Evolutionary conservation across 129 eudicot genomes (phyloP), one percentile per base, ranked within the genome.

Genomic region (Tagetes patula): DNA sequence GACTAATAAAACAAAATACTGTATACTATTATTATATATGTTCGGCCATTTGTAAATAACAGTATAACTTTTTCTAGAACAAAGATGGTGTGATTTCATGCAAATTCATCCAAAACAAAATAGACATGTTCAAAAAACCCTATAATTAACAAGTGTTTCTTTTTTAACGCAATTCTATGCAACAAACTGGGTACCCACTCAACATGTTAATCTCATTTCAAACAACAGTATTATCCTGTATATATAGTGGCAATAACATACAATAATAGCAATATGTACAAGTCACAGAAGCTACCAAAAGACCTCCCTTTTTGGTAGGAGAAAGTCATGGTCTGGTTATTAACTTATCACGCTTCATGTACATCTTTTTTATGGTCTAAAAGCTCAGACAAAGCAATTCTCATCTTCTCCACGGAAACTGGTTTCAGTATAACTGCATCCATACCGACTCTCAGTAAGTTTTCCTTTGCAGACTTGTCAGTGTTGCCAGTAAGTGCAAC

Each of bases 401-500:
- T 90, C 97, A 95, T 90, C 71, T 91, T 95, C 80, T 95, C 97
- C 12, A 95, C 82, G 0, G 97, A 86, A 10, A 90, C 83, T 4
- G 97, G 99, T 72, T 95, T 95, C 46, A 90, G 55, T 62, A 94
- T 31, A 67, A 84, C 85, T 62, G 97, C 97, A 63, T 88, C 89
- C 88, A 94, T 86, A 47, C 97, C 97, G 8, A 73, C 89, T 73
- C 96, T 86, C 80, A 80, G n/a, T 52, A 96, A 82, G 68, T 76
- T 85, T 52, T 88, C 97, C 73, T 83, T 88, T 31, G 86, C 81
- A 1, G 70, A 53, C 68, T 74, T 85, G 43, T 95, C 97, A 0
- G 88, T 79, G 77, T 77, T 88, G 32, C 85, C 87, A 0, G 91
- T 86, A 2, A 95, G 87, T 12, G 91, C 97, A 0, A 90, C 80